phyloP scores from a whole-genome alignment of 75 land plant genomes.

The Sequoia sempervirens region DNA sequence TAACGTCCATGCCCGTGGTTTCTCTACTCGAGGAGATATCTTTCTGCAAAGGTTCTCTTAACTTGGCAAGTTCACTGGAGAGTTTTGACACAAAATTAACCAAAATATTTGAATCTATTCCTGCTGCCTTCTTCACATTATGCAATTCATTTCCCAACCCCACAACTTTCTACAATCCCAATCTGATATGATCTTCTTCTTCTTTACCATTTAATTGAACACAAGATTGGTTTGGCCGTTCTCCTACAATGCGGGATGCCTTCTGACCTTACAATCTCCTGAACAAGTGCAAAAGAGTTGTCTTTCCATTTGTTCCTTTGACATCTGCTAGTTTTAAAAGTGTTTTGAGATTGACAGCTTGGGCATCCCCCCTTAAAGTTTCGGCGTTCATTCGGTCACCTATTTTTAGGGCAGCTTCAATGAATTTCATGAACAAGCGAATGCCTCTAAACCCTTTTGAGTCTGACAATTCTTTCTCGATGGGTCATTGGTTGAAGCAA shows the following conservation, averaged over 20 bases:
- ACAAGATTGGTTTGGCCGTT: background rate
- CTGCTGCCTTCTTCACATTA: constrained; percentile 42
- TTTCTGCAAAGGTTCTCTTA: constrained; percentile 8
- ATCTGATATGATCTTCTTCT: constrained; percentile 16
- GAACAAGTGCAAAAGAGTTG: constrained; percentile 41
- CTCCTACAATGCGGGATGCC: constrained; percentile 12
- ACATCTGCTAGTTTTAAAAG: constrained; percentile 48
- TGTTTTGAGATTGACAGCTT: constrained; percentile 47
- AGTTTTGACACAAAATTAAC: constrained; percentile 25
- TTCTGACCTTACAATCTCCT: constrained; percentile 35
- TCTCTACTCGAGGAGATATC: background rate
- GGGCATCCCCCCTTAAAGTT: constrained; percentile 42
- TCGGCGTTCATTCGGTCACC: constrained; percentile 48
- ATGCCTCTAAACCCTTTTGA: constrained; percentile 34
- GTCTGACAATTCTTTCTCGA: too few relatives aligned
- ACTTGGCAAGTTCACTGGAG: constrained; percentile 14
- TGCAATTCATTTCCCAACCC: constrained; percentile 26
- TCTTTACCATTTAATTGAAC: background rate
- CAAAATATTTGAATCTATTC: constrained; percentile 27
- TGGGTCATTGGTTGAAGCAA: too few relatives aligned
- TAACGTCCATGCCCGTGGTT: constrained; percentile 1
- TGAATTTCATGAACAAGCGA: constrained; percentile 32
- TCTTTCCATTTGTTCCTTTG: constrained; percentile 49
- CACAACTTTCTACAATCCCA: constrained; percentile 28
- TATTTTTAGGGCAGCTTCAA: constrained; percentile 42